Evolutionary conservation across 2,329 filamentous ascomycete genomes (phyloP).

Genomic region (Colletotrichum trifolii): DNA sequence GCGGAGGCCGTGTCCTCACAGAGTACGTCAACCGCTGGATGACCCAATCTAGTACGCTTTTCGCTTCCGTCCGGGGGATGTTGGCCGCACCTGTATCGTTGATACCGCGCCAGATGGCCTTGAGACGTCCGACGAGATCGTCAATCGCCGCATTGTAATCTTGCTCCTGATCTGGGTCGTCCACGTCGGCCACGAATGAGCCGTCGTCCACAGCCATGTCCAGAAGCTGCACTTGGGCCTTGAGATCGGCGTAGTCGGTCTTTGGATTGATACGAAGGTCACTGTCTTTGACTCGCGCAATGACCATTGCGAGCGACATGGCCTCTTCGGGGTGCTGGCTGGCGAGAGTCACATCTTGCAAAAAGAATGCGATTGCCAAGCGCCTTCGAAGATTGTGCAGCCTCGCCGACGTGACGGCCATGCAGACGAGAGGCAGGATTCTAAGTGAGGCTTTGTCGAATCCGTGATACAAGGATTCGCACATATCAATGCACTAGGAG

Average conservation of each 20-base stretch:
- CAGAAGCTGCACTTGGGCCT: conserved; percentile 74
- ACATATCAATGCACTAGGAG: conserved; percentile 61
- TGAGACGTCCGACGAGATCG: conserved; percentile 68
- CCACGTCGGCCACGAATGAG: conserved; percentile 43
- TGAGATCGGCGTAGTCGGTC: conserved; percentile 77
- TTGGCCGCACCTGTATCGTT: conserved; percentile 79
- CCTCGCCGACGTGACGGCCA: conserved; percentile 63
- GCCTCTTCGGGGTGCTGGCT: conserved; percentile 52
- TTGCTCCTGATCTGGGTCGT: conserved; percentile 44
- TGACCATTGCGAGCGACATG: conserved; percentile 56
- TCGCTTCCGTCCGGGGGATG: conserved; percentile 79
- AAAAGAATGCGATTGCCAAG: conserved; percentile 73
- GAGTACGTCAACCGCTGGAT: conserved; percentile 77
- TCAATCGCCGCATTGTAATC: conserved; percentile 80
- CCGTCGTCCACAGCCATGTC: conserved; percentile 80
- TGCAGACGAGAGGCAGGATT: conserved; percentile 65
- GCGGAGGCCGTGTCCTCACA: conserved; percentile 72
- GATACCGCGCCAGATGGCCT: conserved; percentile 70
- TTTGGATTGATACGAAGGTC: conserved; percentile 63
- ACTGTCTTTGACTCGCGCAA: conserved; percentile 56
- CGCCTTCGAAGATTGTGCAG: conserved; percentile 72
- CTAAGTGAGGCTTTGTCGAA: conserved; percentile 64
- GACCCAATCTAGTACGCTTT: conserved; percentile 79
- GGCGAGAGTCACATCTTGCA: conserved; percentile 59
- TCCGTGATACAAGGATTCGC: conserved; percentile 56